phyloP scores from a whole-genome alignment of 345 rosid species.

The Pugionium dolabratum region DNA sequence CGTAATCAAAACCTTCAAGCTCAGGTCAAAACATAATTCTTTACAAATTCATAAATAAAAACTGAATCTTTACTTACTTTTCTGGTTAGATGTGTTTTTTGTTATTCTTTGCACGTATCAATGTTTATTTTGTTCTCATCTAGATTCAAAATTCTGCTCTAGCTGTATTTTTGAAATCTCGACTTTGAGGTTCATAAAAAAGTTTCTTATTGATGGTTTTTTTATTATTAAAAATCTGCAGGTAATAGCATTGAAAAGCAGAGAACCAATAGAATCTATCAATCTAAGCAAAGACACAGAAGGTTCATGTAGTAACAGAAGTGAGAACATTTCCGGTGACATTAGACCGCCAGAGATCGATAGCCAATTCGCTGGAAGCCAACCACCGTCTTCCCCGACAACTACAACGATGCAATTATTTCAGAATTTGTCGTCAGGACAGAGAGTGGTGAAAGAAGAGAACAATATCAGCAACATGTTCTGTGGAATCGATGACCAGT shows the following conservation, averaged over 20 bases:
- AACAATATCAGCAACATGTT: constrained; percentile 46
- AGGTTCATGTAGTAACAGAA: constrained; percentile 84
- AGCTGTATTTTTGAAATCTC: too few relatives aligned
- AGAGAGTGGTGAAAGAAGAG: constrained; percentile 78
- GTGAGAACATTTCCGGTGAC: constrained; percentile 72
- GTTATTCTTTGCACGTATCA: not conserved
- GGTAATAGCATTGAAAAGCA: constrained; percentile 76
- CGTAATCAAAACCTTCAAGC: constrained; percentile 82
- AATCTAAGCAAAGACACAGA: constrained; percentile 92
- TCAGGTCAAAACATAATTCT: constrained; percentile 49
- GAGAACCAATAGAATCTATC: constrained; percentile 76
- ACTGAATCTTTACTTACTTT: not conserved
- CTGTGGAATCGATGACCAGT: constrained; percentile 78
- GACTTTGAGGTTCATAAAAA: too few relatives aligned
- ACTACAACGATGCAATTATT: too few relatives aligned
- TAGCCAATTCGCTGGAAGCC: constrained; percentile 52
- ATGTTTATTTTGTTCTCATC: not conserved
- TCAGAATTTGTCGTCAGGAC: constrained; percentile 41
- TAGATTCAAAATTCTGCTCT: not conserved
- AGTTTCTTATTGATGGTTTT: too few relatives aligned
- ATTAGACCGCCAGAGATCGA: constrained; percentile 64
- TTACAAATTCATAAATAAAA: not conserved
- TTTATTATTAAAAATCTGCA: constrained; percentile 28
- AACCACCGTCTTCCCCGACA: constrained; percentile 15
- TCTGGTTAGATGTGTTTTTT: not conserved